Conservation (phyloP, 2,329 filamentous ascomycete species). For the Talaromyces verruculosus region DNA sequence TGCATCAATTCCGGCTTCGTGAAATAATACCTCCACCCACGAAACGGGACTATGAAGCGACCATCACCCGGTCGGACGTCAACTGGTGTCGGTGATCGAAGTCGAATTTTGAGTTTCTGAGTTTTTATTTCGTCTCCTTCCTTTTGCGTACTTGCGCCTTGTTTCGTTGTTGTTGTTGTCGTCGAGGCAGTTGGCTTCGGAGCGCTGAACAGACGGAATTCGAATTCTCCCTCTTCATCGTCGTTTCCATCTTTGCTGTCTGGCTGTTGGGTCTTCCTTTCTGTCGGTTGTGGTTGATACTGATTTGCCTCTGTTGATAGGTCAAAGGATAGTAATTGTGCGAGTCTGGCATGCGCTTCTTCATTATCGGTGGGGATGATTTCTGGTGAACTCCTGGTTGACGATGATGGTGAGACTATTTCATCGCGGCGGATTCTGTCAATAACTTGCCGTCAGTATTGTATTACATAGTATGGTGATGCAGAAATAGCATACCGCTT, state of each 20-base stretch:
- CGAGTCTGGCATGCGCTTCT: conserved; percentile 31
- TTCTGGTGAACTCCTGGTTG: conserved; percentile 34
- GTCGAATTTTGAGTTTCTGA: conserved; percentile 41
- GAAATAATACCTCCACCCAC: conserved; percentile 46
- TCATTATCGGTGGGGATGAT: conserved; percentile 29
- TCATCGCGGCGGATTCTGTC: conserved; percentile 41
- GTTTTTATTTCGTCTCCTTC: conserved; percentile 22
- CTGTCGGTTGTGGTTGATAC: background rate
- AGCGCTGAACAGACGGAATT: conserved; percentile 45
- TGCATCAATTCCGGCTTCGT: conserved; percentile 34
- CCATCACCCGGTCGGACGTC: conserved; percentile 32
- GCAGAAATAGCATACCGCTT: conserved; percentile 34
- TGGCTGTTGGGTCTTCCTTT: conserved; percentile 9
- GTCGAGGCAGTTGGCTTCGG: conserved; percentile 23
- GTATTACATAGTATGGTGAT: no score
- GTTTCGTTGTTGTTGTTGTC: background rate
- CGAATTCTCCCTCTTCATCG: conserved; percentile 46
- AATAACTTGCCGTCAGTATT: background rate
- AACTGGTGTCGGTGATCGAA: conserved; percentile 41
- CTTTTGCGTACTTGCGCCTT: background rate
- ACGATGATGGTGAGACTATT: conserved; percentile 33
- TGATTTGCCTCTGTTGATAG: conserved; percentile 23
- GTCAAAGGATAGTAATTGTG: conserved; percentile 37
- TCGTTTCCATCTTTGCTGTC: conserved; percentile 23
- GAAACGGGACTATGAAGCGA: conserved; percentile 41